Evolutionary conservation across 2,329 filamentous ascomycete species (phyloP).

Genomic region (Paecilomyces variotii): DNA sequence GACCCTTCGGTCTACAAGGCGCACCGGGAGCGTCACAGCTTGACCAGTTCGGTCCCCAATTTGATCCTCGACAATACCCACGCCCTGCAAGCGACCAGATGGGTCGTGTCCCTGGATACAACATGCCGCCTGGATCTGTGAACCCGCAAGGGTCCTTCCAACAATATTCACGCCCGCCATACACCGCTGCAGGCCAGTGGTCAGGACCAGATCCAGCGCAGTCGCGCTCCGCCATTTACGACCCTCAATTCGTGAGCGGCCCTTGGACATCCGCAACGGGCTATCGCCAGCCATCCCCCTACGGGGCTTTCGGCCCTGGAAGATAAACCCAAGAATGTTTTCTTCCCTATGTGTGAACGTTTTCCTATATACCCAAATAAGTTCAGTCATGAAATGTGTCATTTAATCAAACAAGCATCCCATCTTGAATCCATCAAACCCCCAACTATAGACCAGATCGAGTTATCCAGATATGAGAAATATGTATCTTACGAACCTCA

Average conservation of each 20-base stretch:
- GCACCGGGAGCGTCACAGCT: background rate
- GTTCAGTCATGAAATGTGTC: background rate
- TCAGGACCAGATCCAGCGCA: background rate
- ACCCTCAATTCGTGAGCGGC: constrained; percentile 23
- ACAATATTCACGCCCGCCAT: background rate
- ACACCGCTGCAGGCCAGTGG: constrained; percentile 3
- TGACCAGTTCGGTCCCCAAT: background rate
- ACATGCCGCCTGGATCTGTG: background rate
- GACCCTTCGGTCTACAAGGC: background rate
- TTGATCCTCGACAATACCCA: background rate
- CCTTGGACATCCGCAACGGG: constrained; percentile 15
- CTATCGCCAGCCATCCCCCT: constrained; percentile 2
- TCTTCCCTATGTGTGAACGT: background rate
- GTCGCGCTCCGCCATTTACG: constrained; percentile 8
- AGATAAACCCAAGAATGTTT: background rate
- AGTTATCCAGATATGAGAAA: background rate
- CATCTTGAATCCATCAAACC: background rate
- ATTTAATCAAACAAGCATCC: background rate
- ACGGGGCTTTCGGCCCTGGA: constrained; percentile 1
- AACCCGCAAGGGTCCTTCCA: background rate
- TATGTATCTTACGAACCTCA: background rate
- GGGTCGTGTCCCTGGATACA: background rate
- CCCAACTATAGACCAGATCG: background rate
- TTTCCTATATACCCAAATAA: background rate
- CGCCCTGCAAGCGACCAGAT: background rate